Base-by-base conservation (phyloP, 306 rosid genomes). In the Fragaria nilgerrensis region DNA sequence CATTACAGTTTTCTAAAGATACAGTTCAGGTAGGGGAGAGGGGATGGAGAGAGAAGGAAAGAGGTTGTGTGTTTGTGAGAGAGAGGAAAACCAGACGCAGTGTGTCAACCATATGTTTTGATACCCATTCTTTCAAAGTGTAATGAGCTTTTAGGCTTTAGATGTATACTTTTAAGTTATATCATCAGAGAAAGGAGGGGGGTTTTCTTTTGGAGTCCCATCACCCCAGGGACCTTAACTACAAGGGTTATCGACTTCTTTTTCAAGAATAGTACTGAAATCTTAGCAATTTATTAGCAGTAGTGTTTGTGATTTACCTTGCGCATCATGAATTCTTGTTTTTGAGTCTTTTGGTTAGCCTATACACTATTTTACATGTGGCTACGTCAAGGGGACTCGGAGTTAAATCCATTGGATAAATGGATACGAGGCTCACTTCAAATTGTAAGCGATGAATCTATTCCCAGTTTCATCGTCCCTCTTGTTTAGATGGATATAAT, bases 121-220 rank as follows among this genome's bases (percentile, higher is more conserved):
- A 85, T 91, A 87, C 88, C 84, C 88, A 91, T 85, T 88, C 81
- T 89, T 89, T 86, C 39, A 75, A 84, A 86, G 79, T 81, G 77
- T 85, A 73, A 80, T 73, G 91, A 84, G 91, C 61, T 79, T 59
- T 70, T 65, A 65, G 70, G 23, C 47, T 63, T 64, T 82, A 82
- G 81, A 53, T 88, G 85, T 86, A 86, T 84, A 80, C 78, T 73
- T 78, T 77, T 45, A 72, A 79, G 71, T 82, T 79, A 49, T 82
- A 80, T 84, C 65, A 72, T 74, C 75, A 85, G 72, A 77, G 75
- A 70, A 73, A 56, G 77, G 80, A 32, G 36, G 5, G 36, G 10
- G 45, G 16, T 62, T 86, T 76, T 74, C 64, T 49, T 71, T 72
- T 41, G 22, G 23, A 34, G 72, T 43, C 75, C 73, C 43, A 63